Base-by-base conservation (phyloP, 2,329 filamentous ascomycete genomes). In the Hymenoscyphus fructigenus region DNA sequence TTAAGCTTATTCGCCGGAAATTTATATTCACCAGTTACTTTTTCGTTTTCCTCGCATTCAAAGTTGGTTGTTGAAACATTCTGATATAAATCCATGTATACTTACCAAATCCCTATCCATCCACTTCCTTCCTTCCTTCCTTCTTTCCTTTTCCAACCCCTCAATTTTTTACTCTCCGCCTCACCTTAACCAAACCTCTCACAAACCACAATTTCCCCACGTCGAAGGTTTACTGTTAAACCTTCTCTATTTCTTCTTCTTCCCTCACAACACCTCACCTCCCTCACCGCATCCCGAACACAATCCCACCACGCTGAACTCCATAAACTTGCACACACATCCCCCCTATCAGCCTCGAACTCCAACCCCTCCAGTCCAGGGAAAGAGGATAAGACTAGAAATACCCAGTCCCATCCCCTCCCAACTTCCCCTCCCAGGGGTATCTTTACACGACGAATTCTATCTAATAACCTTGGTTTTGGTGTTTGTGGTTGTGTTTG, bases 231-330 rank as follows among this genome's bases (percentile, higher is more conserved):
- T 28, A 53, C 28, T 10, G 36, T 12, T 17, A 55, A 38, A 14
- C 15, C 29, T 34, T 28, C 56, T n/a, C 17, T 20, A 3, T 15
- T 9, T 20, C 5, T 47, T 3, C 20, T 14, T 41, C 6, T 20
- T 20, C 62, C 44, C 1, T 9, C 55, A 58, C 38, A 36, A 60
- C 61, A 57, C 56, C 23, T 23, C 41, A 47, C 65, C 63, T 69
- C 67, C 6, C 67, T 60, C 55, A 67, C 34, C 1, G 65, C 65
- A 61, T 65, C 65, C 9, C 20, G 34, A 4, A 69, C 64, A 65
- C 60, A 63, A 0, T n/a, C 36, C 66, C 62, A 66, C 67, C 65
- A 69, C 3, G 32, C 50, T 23, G 44, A 29, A 36, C 56, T 56
- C 36, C 62, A 34, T 20, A 61, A n/a, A 6, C 7, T n/a, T 41